A percentile compares a stretch with the other conserved stretches of the same genome.
Conservation (phyloP, 306 rosid genomes). For the Cercis canadensis region DNA sequence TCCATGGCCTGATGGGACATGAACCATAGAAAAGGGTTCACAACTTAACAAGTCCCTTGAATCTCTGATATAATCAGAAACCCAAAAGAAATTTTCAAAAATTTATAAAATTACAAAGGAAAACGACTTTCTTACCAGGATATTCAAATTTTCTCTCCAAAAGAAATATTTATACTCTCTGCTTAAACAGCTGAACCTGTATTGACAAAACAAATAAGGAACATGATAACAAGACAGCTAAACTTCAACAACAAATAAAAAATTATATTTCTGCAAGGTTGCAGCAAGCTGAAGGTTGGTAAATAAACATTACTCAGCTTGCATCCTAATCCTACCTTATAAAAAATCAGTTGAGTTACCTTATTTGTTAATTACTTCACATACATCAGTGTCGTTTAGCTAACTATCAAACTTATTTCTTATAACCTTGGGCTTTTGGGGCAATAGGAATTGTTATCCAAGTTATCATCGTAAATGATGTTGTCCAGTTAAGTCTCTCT, state of each 20-base stretch:
- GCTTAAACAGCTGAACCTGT: constrained; percentile 93
- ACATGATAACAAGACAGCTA: constrained; percentile 25
- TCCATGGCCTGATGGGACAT: constrained; percentile 76
- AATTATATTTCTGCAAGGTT: constrained; percentile 5
- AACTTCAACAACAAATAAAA: constrained; percentile 19
- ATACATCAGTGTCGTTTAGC: too few species aligned
- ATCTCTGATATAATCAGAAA: constrained; percentile 28
- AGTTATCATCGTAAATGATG: neutral
- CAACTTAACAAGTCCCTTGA: constrained; percentile 22
- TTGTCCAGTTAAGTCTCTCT: neutral
- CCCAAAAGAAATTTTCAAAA: constrained; percentile 27
- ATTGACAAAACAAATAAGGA: constrained; percentile 41
- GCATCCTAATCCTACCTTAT: constrained; percentile 19
- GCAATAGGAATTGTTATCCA: neutral
- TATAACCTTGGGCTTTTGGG: constrained; percentile 6
- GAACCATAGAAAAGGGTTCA: constrained; percentile 30
- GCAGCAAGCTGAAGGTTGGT: constrained; percentile 20
- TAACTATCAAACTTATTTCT: constrained; percentile 13
- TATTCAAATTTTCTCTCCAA: constrained; percentile 78
- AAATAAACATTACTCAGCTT: constrained; percentile 8
- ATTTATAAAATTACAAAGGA: constrained; percentile 21
- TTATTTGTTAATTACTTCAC: neutral
- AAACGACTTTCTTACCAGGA: constrained; percentile 52
- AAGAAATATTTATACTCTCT: constrained; percentile 90
- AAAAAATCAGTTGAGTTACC: constrained; percentile 9